A percentile compares a stretch with the other conserved stretches of the same genome.
Evolutionary conservation across 1,139 yeast genomes (phyloP).

Genomic region (Nakaseomyces bracarensis): DNA sequence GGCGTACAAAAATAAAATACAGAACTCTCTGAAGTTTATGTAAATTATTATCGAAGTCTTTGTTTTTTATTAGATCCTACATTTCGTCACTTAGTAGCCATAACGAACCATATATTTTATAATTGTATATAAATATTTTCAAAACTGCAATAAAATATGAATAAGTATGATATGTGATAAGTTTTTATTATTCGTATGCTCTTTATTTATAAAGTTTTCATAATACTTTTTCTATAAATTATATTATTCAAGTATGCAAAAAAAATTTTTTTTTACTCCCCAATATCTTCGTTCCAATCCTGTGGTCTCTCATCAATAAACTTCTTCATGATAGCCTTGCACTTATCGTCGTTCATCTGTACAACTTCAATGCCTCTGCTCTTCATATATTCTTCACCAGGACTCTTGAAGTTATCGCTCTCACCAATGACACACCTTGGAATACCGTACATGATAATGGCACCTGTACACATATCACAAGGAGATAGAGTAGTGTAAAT

Average conservation of each 20-base stretch:
- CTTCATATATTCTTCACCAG: constrained; percentile 60
- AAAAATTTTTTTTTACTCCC: constrained; percentile 35
- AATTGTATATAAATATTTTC: no score
- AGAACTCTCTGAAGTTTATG: no score
- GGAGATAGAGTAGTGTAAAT: constrained; percentile 91
- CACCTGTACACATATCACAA: constrained; percentile 92
- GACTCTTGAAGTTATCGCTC: constrained; percentile 69
- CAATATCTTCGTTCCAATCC: constrained; percentile 89
- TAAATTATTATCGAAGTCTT: no score
- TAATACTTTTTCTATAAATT: not conserved
- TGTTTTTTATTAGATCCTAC: no score
- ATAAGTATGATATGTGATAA: no score
- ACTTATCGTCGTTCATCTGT: constrained; percentile 56
- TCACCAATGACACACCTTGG: constrained; percentile 85
- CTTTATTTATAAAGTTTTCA: no score
- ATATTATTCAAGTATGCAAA: not conserved
- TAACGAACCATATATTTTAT: no score
- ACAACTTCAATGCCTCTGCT: constrained; percentile 67
- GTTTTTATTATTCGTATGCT: no score
- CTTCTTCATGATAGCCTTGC: constrained; percentile 64
- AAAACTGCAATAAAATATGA: no score
- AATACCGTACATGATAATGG: constrained; percentile 79
- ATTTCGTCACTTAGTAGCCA: no score
- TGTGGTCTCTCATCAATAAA: constrained; percentile 72
- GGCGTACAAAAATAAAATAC: not conserved